A percentile compares a stretch with the other conserved stretches of the same genome.
These are phyloP conservation scores for Oropetium thomaeum DNA, from an alignment of 176 grass and related monocot genomes.

Conservation along the genomic window DNA sequence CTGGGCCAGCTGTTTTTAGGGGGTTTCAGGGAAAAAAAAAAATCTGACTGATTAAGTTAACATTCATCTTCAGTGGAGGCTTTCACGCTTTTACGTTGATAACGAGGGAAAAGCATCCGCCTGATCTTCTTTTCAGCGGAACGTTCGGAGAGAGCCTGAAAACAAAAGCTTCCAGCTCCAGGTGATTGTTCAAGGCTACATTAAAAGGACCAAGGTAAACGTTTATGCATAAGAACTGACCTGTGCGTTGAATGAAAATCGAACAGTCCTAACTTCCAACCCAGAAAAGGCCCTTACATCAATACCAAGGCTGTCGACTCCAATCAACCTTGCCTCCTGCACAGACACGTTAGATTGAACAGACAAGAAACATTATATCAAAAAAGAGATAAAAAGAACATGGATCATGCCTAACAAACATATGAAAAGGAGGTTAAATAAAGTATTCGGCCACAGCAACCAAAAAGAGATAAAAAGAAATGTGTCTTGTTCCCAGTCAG, in stretches of 20 bases:
- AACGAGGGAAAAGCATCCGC: slow-evolving; percentile 71
- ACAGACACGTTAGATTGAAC: slow-evolving; percentile 23
- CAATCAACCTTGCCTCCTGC: slow-evolving; percentile 79
- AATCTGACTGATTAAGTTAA: slow-evolving; percentile 22
- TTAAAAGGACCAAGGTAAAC: background rate
- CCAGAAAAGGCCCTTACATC: slow-evolving; percentile 87
- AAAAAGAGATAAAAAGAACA: no score
- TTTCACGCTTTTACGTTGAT: slow-evolving; percentile 53
- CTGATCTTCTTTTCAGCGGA: slow-evolving; percentile 92
- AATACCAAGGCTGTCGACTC: slow-evolving; percentile 79
- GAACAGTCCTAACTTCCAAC: slow-evolving; percentile 63
- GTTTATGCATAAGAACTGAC: slow-evolving; percentile 36
- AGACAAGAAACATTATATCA: slow-evolving; percentile 10
- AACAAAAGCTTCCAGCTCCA: slow-evolving; percentile 9
- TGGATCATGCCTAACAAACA: background rate
- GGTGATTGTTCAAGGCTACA: slow-evolving; percentile 8
- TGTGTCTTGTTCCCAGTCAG: background rate
- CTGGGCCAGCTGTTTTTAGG: background rate
- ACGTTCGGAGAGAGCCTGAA: slow-evolving; percentile 71
- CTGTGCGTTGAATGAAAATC: slow-evolving; percentile 81
- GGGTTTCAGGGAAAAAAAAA: slow-evolving; percentile 15
- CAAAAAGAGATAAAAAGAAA: background rate
- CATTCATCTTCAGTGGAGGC: slow-evolving; percentile 45
- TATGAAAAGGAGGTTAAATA: background rate
- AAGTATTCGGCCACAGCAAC: background rate